A percentile compares a stretch with the other conserved stretches of the same genome.
Conservation (phyloP, 768 basidiomycete species). For the Holtermannia corniformis region DNA sequence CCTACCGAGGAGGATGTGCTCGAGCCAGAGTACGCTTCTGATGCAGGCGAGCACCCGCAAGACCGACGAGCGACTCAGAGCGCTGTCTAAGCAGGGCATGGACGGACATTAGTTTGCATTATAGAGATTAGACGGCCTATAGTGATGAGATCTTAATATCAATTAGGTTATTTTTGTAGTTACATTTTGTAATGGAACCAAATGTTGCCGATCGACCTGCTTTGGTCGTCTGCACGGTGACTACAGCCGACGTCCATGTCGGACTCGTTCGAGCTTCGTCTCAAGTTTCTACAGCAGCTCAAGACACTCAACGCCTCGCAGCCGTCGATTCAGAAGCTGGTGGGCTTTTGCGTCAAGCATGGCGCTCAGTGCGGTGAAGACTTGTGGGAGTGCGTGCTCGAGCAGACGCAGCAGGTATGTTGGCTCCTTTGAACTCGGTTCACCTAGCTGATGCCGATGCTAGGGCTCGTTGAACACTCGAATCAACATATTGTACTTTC, state of each 20-base stretch:
- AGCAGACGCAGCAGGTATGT: constrained; percentile 76
- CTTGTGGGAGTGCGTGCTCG: constrained; percentile 84
- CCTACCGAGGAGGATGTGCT: constrained; percentile 1
- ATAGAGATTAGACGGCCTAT: no score
- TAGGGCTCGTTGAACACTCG: constrained; percentile 77
- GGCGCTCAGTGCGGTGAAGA: constrained; percentile 80
- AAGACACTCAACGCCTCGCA: constrained; percentile 67
- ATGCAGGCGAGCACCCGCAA: constrained; percentile 2
- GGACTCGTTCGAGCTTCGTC: constrained; percentile 46
- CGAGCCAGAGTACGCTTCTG: constrained; percentile 8
- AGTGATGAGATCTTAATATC: no score
- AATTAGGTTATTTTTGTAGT: no score
- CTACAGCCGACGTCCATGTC: no score
- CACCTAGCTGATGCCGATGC: neutral
- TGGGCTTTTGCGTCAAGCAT: constrained; percentile 73
- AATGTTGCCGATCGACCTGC: no score
- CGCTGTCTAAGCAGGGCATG: neutral
- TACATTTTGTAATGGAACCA: no score
- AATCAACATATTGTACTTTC: constrained; percentile 87
- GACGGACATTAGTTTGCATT: neutral
- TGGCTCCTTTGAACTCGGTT: neutral
- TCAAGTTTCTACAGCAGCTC: constrained; percentile 60
- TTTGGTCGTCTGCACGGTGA: no score
- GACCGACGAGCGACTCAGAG: neutral
- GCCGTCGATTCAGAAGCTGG: constrained; percentile 78